phyloP scores from a whole-genome alignment of 805 yeast genomes.

The Zygotorulaspora florentina region DNA sequence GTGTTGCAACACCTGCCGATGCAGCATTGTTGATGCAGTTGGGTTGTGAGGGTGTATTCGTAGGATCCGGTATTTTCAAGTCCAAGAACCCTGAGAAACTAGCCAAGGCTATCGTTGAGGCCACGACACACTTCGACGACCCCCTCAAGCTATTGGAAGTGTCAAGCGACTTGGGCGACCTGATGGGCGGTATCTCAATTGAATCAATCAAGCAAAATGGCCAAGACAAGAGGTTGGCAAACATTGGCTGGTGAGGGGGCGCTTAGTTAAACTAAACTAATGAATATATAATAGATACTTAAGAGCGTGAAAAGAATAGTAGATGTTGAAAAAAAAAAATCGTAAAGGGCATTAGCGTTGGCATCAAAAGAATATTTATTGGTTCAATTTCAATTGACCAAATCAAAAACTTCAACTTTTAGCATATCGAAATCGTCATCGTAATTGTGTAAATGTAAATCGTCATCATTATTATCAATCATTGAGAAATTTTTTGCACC shows the following conservation, averaged over 20 bases:
- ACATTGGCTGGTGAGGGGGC: constrained; percentile 46
- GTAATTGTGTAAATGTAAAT: constrained; percentile 10
- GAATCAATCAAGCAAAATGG: constrained; percentile 41
- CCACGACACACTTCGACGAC: constrained; percentile 66
- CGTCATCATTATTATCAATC: constrained; percentile 7
- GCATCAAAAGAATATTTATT: constrained; percentile 1
- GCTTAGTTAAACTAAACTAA: neutral
- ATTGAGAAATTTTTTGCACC: constrained; percentile 7
- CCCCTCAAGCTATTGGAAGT: constrained; percentile 56
- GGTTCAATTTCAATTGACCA: constrained; percentile 12
- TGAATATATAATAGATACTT: constrained; percentile 1
- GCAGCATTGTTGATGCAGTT: constrained; percentile 80
- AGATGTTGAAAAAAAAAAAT: neutral
- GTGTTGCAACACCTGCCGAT: constrained; percentile 84
- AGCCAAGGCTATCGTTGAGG: constrained; percentile 75
- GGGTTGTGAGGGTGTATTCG: constrained; percentile 77
- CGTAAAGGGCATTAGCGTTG: neutral
- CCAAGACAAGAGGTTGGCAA: constrained; percentile 35
- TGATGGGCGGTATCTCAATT: constrained; percentile 70
- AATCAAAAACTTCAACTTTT: constrained; percentile 16
- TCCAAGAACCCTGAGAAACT: constrained; percentile 66
- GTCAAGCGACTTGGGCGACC: constrained; percentile 67
- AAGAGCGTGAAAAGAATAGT: neutral
- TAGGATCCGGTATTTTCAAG: constrained; percentile 76
- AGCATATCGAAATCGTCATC: constrained; percentile 20